A percentile compares a stretch with the other conserved stretches of the same genome.
Conservation (phyloP, 2,329 filamentous ascomycete genomes). For the Achaetomium macrosporum region DNA sequence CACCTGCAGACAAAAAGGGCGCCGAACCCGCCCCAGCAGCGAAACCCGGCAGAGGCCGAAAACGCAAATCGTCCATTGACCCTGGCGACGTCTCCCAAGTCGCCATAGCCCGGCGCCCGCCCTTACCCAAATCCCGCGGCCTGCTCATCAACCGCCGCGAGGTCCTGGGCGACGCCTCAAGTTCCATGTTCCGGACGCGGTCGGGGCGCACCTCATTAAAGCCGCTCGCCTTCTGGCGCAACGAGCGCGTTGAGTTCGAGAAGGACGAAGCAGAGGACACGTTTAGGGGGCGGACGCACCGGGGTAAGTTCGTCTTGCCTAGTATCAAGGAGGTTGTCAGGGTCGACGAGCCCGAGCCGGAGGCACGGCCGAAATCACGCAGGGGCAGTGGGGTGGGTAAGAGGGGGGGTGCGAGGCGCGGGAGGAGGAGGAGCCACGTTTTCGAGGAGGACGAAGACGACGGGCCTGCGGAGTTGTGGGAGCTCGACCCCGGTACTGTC, state of each 20-base stretch:
- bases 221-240: slow-evolving; percentile 80
- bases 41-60: slow-evolving; percentile 21
- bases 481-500: slow-evolving; percentile 59
- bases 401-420: slow-evolving; percentile 11
- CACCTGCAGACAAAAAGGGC: slow-evolving; percentile 4
- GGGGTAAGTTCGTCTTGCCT: slow-evolving; percentile 51
- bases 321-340: slow-evolving; percentile 74
- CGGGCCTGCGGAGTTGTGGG: slow-evolving; percentile 56
- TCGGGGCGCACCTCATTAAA: slow-evolving; percentile 73
- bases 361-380: slow-evolving; percentile 29
- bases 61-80: slow-evolving; percentile 37
- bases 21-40: neutral
- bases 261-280: slow-evolving; percentile 49
- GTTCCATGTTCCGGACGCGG: slow-evolving; percentile 53
- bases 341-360: slow-evolving; percentile 54
- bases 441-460: slow-evolving; percentile 29
- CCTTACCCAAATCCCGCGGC: slow-evolving; percentile 49
- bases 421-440: slow-evolving; percentile 7
- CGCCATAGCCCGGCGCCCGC: slow-evolving; percentile 47
- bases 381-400: slow-evolving; percentile 17
- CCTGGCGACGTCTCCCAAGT: slow-evolving; percentile 43
- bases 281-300: slow-evolving; percentile 33
- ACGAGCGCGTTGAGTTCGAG: slow-evolving; percentile 70
- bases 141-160: slow-evolving; percentile 48
- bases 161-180: slow-evolving; percentile 38